These are phyloP conservation scores for Penicillium fimorum DNA, from an alignment of 495 filamentous ascomycete species.

Conservation along the genomic window DNA sequence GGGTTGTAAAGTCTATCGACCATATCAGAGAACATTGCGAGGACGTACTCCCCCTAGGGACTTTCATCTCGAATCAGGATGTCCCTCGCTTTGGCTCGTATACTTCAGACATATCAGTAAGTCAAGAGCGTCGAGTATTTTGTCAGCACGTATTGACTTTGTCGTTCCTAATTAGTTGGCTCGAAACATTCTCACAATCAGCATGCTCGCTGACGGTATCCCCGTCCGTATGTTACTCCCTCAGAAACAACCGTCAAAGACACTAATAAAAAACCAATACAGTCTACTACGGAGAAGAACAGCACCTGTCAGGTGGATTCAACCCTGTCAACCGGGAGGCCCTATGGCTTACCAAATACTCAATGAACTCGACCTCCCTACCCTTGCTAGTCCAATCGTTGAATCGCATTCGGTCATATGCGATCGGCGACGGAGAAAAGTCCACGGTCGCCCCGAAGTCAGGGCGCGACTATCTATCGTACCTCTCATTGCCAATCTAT, in stretches of 20 bases:
- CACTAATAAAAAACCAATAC: slow-evolving; percentile 8
- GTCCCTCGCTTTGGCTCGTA: slow-evolving; percentile 54
- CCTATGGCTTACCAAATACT: slow-evolving; percentile 64
- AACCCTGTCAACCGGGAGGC: slow-evolving; percentile 67
- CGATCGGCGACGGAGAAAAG: slow-evolving; percentile 17
- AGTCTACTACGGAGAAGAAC: slow-evolving; percentile 63
- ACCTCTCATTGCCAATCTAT: slow-evolving; percentile 18
- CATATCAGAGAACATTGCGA: slow-evolving; percentile 43
- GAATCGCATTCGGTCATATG: slow-evolving; percentile 19
- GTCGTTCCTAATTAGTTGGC: slow-evolving; percentile 38
- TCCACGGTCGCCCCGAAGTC: slow-evolving; percentile 10
- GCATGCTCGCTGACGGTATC: slow-evolving; percentile 60
- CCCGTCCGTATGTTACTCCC: slow-evolving; percentile 38
- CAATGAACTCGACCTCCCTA: slow-evolving; percentile 48
- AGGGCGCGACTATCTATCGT: slow-evolving; percentile 18
- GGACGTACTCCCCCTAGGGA: slow-evolving; percentile 58
- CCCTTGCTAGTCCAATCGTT: slow-evolving; percentile 15
- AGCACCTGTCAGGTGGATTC: slow-evolving; percentile 56
- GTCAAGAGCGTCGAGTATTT: slow-evolving; percentile 10
- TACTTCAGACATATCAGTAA: slow-evolving; percentile 35
- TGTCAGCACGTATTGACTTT: slow-evolving; percentile 13
- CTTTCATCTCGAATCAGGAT: slow-evolving; percentile 74
- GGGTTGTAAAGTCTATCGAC: slow-evolving; percentile 47
- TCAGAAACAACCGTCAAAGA: not conserved
- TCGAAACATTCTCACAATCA: slow-evolving; percentile 64